phyloP scores from a whole-genome alignment of 345 rosid species.

The Boechera divaricarpa region DNA sequence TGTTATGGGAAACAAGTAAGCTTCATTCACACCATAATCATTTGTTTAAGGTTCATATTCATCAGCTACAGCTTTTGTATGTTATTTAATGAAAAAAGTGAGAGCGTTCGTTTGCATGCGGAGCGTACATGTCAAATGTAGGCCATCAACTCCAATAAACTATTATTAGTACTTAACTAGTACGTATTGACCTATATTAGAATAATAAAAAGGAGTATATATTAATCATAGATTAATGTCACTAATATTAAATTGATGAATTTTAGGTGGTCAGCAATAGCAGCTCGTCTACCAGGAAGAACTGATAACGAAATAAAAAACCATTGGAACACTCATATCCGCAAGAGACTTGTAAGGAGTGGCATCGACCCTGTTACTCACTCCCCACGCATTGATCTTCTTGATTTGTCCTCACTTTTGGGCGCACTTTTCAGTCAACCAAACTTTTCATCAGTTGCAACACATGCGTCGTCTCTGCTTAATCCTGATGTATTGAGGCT shows the following conservation, averaged over 20 bases:
- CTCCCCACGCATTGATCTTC: conserved; percentile 77
- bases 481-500: conserved; percentile 40
- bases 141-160: conserved; percentile 46
- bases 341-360: conserved; percentile 79
- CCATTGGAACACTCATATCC: conserved; percentile 92
- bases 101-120: conserved; percentile 23
- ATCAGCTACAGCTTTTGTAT: conserved; percentile 24
- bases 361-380: conserved; percentile 98
- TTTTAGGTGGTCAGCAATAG: conserved; percentile 91
- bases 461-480: conserved; percentile 34
- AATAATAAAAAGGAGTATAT: not conserved
- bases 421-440: conserved; percentile 57
- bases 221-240: not conserved
- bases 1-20: conserved; percentile 86
- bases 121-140: conserved; percentile 39
- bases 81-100: conserved; percentile 8
- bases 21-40: conserved; percentile 1
- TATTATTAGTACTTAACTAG: conserved; percentile 2
- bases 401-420: conserved; percentile 73
- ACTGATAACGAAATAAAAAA: conserved; percentile 97
- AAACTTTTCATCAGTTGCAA: conserved; percentile 47
- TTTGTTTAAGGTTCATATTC: not conserved
- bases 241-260: conserved; percentile 18
- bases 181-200: conserved; percentile 28
- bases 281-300: conserved; percentile 96